Conservation (phyloP, 352 stramenopile genomes). For the Phytopythium litorale region DNA sequence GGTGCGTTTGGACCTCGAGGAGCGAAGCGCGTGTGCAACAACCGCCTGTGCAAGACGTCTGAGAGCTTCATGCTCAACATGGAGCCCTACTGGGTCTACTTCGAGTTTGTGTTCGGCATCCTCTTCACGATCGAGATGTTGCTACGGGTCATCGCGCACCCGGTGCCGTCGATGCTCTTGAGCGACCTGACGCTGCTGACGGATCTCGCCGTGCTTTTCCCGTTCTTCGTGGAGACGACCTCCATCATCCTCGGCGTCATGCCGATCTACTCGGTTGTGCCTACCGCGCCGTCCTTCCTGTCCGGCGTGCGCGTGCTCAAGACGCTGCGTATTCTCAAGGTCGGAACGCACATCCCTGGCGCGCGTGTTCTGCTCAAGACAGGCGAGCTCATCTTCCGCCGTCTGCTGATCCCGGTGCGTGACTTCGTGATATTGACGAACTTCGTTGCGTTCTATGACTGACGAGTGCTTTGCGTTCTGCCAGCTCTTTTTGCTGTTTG, state of each 20-base stretch:
- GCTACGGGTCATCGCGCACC: conserved; percentile 25
- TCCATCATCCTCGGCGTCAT: conserved; percentile 17
- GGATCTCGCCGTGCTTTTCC: conserved; percentile 26
- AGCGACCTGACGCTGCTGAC: conserved; percentile 18
- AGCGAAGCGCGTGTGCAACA: conserved; percentile 27
- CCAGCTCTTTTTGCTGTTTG: conserved; percentile 53
- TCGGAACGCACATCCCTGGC: conserved; percentile 37
- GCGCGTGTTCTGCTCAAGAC: conserved; percentile 33
- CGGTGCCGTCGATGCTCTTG: conserved; percentile 20
- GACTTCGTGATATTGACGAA: neutral
- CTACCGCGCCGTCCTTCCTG: conserved; percentile 40
- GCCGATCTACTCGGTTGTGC: conserved; percentile 33
- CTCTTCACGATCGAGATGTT: conserved; percentile 38
- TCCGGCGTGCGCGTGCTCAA: conserved; percentile 36
- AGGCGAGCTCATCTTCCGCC: conserved; percentile 22
- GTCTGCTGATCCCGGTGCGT: conserved; percentile 38
- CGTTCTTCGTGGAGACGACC: conserved; percentile 28
- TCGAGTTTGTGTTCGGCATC: conserved; percentile 37
- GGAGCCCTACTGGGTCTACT: conserved; percentile 45
- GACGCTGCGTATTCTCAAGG: conserved; percentile 41
- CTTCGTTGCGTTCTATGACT: neutral
- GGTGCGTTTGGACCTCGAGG: conserved; percentile 21
- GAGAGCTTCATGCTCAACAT: conserved; percentile 41
- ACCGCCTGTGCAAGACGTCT: conserved; percentile 36
- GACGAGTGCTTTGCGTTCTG: neutral